A percentile compares a stretch with the other conserved stretches of the same genome.
Conservation (phyloP, 768 basidiomycete genomes). For the Termitomyces sp. region DNA sequence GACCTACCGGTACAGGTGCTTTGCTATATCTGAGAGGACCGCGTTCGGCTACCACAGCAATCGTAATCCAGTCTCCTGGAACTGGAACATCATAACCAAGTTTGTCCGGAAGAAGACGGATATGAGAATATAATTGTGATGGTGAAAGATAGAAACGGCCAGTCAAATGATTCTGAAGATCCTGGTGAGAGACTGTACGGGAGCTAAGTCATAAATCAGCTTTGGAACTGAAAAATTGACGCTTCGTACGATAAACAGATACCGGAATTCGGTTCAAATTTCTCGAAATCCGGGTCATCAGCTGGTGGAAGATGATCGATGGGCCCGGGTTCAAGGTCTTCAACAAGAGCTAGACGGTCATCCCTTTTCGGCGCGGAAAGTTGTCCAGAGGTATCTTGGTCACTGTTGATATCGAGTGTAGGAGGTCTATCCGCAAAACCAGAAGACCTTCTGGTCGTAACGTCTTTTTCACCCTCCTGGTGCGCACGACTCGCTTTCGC, state of each 20-base stretch:
- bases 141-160: slow-evolving; percentile 88
- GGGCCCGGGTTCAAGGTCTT: slow-evolving; percentile 76
- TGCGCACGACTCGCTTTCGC: slow-evolving; percentile 26
- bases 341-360: slow-evolving; percentile 64
- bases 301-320: slow-evolving; percentile 62
- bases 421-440: slow-evolving; percentile 33
- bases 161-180: slow-evolving; percentile 73
- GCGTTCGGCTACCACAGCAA: slow-evolving; percentile 92
- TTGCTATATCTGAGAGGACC: slow-evolving; percentile 71
- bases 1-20: slow-evolving; percentile 53
- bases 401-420: slow-evolving; percentile 1
- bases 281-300: slow-evolving; percentile 74
- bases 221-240: not conserved
- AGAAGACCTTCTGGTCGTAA: slow-evolving; percentile 19
- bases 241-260: slow-evolving; percentile 73
- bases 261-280: slow-evolving; percentile 85
- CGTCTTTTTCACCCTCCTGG: slow-evolving; percentile 8
- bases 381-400: not conserved
- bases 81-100: slow-evolving; percentile 90
- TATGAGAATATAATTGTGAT: slow-evolving; percentile 81
- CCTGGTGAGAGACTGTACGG: slow-evolving; percentile 67
- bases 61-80: slow-evolving; percentile 90
- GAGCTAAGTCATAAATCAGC: slow-evolving; percentile 41
- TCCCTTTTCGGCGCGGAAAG: slow-evolving; percentile 35
- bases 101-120: slow-evolving; percentile 71